Conservation (phyloP, 1,139 yeast species). For the Debaryomycetaceae sp. region DNA sequence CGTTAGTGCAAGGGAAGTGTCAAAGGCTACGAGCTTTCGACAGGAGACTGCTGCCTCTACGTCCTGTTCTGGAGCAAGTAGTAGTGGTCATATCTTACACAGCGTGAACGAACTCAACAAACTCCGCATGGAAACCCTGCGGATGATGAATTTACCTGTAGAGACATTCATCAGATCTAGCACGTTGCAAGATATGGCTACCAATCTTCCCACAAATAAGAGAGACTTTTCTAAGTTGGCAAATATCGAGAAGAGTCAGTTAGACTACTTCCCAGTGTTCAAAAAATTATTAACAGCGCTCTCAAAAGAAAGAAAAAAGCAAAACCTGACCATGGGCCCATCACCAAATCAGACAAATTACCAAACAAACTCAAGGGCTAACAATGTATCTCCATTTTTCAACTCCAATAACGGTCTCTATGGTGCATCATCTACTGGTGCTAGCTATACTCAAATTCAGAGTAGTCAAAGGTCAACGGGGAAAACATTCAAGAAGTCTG, state of each 20-base stretch:
- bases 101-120: constrained; percentile 43
- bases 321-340: not conserved
- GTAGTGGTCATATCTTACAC: constrained; percentile 28
- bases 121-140: constrained; percentile 42
- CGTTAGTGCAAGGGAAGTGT: constrained; percentile 25
- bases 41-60: not conserved
- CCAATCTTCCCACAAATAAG: constrained; percentile 50
- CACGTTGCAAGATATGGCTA: constrained; percentile 54
- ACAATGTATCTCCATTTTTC: constrained; percentile 10
- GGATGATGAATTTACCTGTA: constrained; percentile 36
- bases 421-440: not conserved
- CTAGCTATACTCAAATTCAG: not conserved
- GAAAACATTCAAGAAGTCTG: not conserved
- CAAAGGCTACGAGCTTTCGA: constrained; percentile 5
- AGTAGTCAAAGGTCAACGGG: not conserved
- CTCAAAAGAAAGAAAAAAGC: constrained; percentile 25
- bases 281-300: constrained; percentile 39
- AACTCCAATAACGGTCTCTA: not conserved
- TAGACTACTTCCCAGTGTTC: constrained; percentile 45
- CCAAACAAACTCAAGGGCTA: constrained; percentile 1
- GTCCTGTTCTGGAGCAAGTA: not conserved
- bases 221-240: constrained; percentile 45
- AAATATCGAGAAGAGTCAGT: constrained; percentile 39
- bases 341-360: not conserved
- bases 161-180: constrained; percentile 46